These are phyloP conservation scores for Suhomyces sp. DNA, from an alignment of 805 yeast genomes.

Conservation along the genomic window DNA sequence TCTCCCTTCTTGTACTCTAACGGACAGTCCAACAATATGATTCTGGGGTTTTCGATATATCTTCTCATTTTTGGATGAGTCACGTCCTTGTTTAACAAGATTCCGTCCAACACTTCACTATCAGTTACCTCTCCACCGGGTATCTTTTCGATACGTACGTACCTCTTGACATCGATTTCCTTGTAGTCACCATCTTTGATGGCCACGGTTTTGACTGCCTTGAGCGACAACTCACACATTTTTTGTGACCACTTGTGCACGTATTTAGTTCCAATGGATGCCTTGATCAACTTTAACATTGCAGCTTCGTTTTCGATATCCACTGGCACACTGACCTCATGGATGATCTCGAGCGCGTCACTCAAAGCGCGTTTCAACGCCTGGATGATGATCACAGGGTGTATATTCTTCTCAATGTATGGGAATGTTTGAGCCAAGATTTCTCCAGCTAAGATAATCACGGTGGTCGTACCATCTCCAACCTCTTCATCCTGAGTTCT, in stretches of 20 bases:
- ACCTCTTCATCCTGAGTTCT: constrained; percentile 98
- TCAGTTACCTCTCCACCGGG: constrained; percentile 98
- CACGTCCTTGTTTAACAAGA: constrained; percentile 91
- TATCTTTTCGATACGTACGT: constrained; percentile 89
- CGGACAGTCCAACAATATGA: constrained; percentile 91
- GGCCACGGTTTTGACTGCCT: constrained; percentile 83
- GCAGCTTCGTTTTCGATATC: constrained; percentile 83
- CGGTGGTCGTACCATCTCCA: constrained; percentile 98
- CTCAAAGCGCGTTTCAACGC: constrained; percentile 88
- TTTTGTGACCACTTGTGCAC: constrained; percentile 85
- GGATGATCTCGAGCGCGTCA: constrained; percentile 88
- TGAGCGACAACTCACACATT: constrained; percentile 86
- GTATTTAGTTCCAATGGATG: constrained; percentile 95
- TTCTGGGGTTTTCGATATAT: constrained; percentile 80
- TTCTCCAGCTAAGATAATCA: constrained; percentile 95
- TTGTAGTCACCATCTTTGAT: constrained; percentile 59
- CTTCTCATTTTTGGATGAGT: constrained; percentile 99
- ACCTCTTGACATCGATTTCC: constrained; percentile 92
- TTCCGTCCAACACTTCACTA: constrained; percentile 84
- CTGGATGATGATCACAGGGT: constrained; percentile 93
- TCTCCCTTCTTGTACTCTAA: constrained; percentile 98
- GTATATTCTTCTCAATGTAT: constrained; percentile 90
- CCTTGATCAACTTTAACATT: constrained; percentile 79
- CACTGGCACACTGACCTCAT: constrained; percentile 77
- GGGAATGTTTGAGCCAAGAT: constrained; percentile 94